Base-by-base conservation (phyloP, 2,329 filamentous ascomycete species). In the Chrysoporthe cubensis region DNA sequence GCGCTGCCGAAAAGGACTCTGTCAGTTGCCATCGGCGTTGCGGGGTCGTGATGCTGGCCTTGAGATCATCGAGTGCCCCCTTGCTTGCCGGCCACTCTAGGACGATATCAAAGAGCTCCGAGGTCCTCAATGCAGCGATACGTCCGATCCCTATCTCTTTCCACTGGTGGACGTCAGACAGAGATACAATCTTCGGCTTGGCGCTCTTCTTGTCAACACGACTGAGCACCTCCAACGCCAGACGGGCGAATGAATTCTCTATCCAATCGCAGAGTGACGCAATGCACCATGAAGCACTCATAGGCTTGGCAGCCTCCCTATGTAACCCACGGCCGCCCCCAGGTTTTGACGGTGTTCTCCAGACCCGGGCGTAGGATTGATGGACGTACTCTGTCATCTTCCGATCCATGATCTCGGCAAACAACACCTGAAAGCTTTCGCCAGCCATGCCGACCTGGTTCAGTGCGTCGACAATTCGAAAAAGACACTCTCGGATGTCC, bases 101-200 rank as follows among this genome's bases (percentile, higher is more conserved):
- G 58, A 94, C 89, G 74, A 95, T 94, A 74, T 94, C 91, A 73
- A 94, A 95, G 11, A 96, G 81, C 74, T 93, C 89, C 8, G 85
- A 83, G 58, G 91, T 91, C 56, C 92, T 86, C 60, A 91, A 81
- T 21, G 87, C 84, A 2, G 91, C 91, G 18, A 95, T 83, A 57
- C 90, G 86, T 2, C 86, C 87, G 57, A 92, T 78, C 18, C 90
- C 90, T 73, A 91, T 89, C 52, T 91, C 87, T 74, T 90, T 90
- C 86, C 90, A 93, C 70, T 87, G 87, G 71, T 89, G 85, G 54
- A 91, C 82, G 69, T 92, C 85, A 18, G 80, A 77, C 78, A 84
- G 83, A 6, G 83, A 81, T 37, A 89, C 72, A 43, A 75, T 77
- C 34, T 74, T 70, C 13, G 75, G 76, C 52, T 77, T 73, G 46